Evolutionary conservation across 768 basidiomycete genomes (phyloP), one percentile per base, ranked within the genome.

Genomic region (Tubosaeta sp.): DNA sequence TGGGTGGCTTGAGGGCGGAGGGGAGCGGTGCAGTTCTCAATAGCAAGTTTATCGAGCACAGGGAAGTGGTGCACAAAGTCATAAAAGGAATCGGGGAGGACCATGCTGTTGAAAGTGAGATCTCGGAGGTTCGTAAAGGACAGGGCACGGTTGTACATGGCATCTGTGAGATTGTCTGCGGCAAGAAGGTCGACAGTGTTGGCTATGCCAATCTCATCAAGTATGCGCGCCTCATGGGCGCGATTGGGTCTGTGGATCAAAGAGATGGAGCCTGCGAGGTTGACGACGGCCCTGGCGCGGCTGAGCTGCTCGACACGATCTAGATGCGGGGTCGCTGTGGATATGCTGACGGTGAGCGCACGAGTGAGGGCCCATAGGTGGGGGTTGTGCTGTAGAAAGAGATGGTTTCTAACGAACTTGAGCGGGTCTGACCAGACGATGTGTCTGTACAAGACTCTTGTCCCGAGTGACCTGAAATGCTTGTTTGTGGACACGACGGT

Each of bases 21-120:
- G 4, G 65, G 67, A 0, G 59, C 51, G 0, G 65, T 67, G 46
- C 76, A 78, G 42, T 72, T 68, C 43, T 76, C 74, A 49, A 78
- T 64, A 24, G 64, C 62, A n/a, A 78, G 68, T 9, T 57, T 64
- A 27, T 69, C 64, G 18, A 78, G 70, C 3, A 46, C 46, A 1
- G 73, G 71, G 12, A 78, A 68, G 30, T 46, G 39, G 59, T 73
- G 71, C 14, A 78, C 63, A 25, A 70, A 50, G 0, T 50, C 50
- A 46, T 73, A 72, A 11, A 77, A 63, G 1, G 59, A 31, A 25
- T 69, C 60, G 0, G 73, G 69, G 40, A 78, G 67, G 19, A 73
- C 59, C 53, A 73, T 67, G 40, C 67, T 59, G 42, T 56, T 61
- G 55, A 77, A 71, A 0, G 66, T 59, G 46, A 78, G 69, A 18